Percentiles rank a stretch among this genome's conserved stretches.
Evolutionary conservation across 305 asterid genomes (phyloP).

Genomic region (Solanum hybrid): DNA sequence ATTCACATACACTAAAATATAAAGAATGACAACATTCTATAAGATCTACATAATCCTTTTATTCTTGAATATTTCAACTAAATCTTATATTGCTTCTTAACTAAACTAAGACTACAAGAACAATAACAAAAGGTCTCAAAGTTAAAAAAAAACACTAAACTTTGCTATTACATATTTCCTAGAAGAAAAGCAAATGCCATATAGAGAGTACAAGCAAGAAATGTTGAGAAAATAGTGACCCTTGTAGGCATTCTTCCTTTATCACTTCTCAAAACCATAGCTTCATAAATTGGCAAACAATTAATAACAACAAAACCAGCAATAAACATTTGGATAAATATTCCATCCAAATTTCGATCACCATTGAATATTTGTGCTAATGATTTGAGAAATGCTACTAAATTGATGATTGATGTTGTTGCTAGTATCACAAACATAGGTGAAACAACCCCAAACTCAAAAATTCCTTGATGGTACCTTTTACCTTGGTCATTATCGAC

Average conservation of each 20-base stretch:
- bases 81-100: background rate
- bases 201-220: slow-evolving; percentile 24
- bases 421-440: slow-evolving; percentile 52
- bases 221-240: slow-evolving; percentile 32
- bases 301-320: slow-evolving; percentile 54
- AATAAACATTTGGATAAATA: slow-evolving; percentile 39
- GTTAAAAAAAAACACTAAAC: no score
- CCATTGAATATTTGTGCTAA: slow-evolving; percentile 9
- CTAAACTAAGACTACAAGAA: background rate
- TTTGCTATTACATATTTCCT: background rate
- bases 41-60: background rate
- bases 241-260: slow-evolving; percentile 56
- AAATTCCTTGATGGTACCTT: slow-evolving; percentile 46
- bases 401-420: slow-evolving; percentile 35
- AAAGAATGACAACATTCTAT: background rate
- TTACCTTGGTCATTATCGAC: slow-evolving; percentile 55
- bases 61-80: background rate
- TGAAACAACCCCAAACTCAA: slow-evolving; percentile 59
- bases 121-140: background rate
- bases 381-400: slow-evolving; percentile 32
- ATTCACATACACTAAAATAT: background rate
- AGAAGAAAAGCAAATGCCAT: slow-evolving; percentile 2
- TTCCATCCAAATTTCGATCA: slow-evolving; percentile 13
- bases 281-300: slow-evolving; percentile 51
- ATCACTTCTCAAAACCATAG: slow-evolving; percentile 51